phyloP scores from a whole-genome alignment of 169 alveolate genomes.

The Neospora caninum region DNA sequence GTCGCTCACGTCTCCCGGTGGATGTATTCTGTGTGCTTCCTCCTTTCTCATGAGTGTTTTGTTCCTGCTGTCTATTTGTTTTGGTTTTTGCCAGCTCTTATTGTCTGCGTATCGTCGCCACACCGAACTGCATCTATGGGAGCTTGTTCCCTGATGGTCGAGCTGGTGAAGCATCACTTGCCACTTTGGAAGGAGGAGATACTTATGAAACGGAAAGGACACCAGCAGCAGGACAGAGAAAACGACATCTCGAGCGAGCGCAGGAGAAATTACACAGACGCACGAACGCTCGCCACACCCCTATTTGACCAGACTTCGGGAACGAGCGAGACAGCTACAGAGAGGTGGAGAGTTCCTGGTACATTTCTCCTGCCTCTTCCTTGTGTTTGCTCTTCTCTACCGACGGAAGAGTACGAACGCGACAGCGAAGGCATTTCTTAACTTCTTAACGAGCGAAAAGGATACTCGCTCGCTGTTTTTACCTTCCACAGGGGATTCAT shows the following conservation, averaged over 20 bases:
- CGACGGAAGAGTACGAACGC: too few relatives aligned
- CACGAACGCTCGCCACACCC: too few relatives aligned
- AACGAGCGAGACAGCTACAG: too few relatives aligned
- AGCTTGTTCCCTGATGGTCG: slow-evolving; percentile 23
- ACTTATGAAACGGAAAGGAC: background rate
- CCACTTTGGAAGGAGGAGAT: slow-evolving; percentile 29
- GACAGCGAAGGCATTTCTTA: too few relatives aligned
- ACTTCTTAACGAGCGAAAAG: too few relatives aligned
- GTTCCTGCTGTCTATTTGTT: too few relatives aligned
- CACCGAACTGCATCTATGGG: background rate
- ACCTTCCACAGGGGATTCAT: too few relatives aligned
- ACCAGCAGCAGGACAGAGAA: background rate
- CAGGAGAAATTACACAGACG: background rate
- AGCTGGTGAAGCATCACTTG: slow-evolving; percentile 10
- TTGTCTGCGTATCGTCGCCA: background rate
- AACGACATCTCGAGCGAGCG: background rate
- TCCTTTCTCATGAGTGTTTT: background rate
- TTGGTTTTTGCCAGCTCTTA: background rate
- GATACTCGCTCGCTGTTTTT: too few relatives aligned
- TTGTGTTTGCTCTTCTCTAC: background rate
- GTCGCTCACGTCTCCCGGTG: too few relatives aligned
- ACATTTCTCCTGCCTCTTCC: background rate
- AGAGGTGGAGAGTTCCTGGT: background rate
- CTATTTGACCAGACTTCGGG: too few relatives aligned
- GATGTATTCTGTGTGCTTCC: too few relatives aligned